phyloP scores from a whole-genome alignment of 2,329 filamentous ascomycete genomes.

The Thelonectria discophora region DNA sequence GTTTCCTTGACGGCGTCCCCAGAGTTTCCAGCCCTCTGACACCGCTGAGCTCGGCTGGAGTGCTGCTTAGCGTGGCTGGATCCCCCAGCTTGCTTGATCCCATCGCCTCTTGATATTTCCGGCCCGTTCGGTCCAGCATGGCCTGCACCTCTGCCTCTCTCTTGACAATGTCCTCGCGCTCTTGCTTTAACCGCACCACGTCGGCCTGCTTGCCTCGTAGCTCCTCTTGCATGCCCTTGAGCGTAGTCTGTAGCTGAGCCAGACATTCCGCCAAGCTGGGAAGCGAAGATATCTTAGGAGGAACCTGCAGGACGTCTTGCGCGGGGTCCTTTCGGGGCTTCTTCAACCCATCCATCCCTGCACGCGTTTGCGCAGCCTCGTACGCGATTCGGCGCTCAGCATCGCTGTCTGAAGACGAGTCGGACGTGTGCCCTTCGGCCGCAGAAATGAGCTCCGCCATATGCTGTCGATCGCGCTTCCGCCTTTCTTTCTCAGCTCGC shows the following conservation, averaged over 20 bases:
- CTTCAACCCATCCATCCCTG: slow-evolving; percentile 80
- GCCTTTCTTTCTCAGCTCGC: slow-evolving; percentile 78
- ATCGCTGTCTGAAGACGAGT: slow-evolving; percentile 74
- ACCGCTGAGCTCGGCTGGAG: slow-evolving; percentile 38
- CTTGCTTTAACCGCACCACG: slow-evolving; percentile 72
- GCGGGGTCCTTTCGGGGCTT: slow-evolving; percentile 51
- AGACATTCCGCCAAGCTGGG: slow-evolving; percentile 77
- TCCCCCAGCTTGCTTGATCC: slow-evolving; percentile 42
- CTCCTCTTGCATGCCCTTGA: slow-evolving; percentile 70
- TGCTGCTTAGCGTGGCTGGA: slow-evolving; percentile 21
- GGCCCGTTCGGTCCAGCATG: slow-evolving; percentile 81
- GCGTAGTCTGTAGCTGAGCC: slow-evolving; percentile 66
- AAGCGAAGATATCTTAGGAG: slow-evolving; percentile 79
- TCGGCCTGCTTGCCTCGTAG: slow-evolving; percentile 67
- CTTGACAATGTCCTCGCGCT: slow-evolving; percentile 72
- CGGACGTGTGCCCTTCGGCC: slow-evolving; percentile 73
- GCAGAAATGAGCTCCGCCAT: slow-evolving; percentile 86
- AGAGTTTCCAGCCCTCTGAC: slow-evolving; percentile 50
- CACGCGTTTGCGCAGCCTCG: slow-evolving; percentile 84
- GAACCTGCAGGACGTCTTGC: slow-evolving; percentile 62
- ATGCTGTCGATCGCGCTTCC: slow-evolving; percentile 72
- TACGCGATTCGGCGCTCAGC: slow-evolving; percentile 81
- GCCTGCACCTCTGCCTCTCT: slow-evolving; percentile 83
- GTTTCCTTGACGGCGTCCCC: slow-evolving; percentile 42
- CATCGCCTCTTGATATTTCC: slow-evolving; percentile 62